These are phyloP conservation scores for Zoysia pacifica DNA, from an alignment of 176 grass and related monocot genomes.

Conservation along the genomic window DNA sequence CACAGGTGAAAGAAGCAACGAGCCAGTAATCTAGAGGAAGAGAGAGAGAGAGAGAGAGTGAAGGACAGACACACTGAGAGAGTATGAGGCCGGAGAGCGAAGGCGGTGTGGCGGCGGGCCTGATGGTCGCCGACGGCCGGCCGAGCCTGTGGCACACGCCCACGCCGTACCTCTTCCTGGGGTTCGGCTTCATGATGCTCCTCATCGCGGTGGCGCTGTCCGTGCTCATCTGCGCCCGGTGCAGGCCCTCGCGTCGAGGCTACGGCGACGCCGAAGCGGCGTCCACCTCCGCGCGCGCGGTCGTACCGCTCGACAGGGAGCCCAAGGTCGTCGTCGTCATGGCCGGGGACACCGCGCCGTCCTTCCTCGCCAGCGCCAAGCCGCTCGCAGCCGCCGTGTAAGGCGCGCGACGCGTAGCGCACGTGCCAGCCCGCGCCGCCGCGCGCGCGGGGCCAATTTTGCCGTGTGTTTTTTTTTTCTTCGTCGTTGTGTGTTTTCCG, in stretches of 20 bases:
- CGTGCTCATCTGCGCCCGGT: slow-evolving; percentile 42
- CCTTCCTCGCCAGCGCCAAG: slow-evolving; percentile 50
- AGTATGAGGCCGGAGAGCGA: slow-evolving; percentile 10
- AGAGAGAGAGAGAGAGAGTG: neutral
- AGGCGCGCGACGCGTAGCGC: too few species aligned
- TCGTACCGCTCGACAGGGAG: slow-evolving; percentile 40
- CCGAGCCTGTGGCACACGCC: slow-evolving; percentile 41
- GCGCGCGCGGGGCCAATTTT: neutral
- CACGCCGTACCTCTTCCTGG: slow-evolving; percentile 47
- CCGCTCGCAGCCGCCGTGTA: neutral
- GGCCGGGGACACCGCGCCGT: slow-evolving; percentile 31
- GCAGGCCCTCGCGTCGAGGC: neutral
- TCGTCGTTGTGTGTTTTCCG: neutral
- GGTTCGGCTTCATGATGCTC: slow-evolving; percentile 8
- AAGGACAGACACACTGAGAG: too few species aligned
- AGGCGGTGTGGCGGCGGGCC: neutral
- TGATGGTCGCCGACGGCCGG: neutral
- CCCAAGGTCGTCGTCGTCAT: slow-evolving; percentile 47
- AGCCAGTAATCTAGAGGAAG: neutral
- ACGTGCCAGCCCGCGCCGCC: neutral
- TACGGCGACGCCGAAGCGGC: too few species aligned
- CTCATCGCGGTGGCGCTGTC: slow-evolving; percentile 43
- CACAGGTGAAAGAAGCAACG: neutral
- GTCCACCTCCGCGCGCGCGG: neutral
- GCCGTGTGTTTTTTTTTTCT: neutral